Base-by-base conservation (phyloP, 2,329 filamentous ascomycete species). In the Didymosphaeria variabile region DNA sequence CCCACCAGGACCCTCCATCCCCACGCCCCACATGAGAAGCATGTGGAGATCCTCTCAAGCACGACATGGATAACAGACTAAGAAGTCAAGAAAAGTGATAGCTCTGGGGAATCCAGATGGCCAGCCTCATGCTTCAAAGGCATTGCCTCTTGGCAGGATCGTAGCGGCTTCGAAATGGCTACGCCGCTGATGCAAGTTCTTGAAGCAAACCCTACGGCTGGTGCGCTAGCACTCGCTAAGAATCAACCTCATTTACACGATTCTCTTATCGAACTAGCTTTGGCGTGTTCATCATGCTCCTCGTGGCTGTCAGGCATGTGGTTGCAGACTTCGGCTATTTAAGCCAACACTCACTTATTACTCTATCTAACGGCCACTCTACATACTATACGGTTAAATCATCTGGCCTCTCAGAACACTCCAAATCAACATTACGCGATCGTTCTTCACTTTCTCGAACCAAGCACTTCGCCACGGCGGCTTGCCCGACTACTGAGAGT, bases 321-420 rank as follows among this genome's bases (percentile, higher is more conserved):
- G 61, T 54, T 59, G 59, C 56, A 42, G 12, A 45, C 40, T 58
- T 68, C 67, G 71, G 69, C 62, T 73, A 72, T 70, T 68, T 60
- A 61, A 60, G 49, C 58, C 62, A 57, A 55, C 59, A 26, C 6
- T 47, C 52, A 67, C 64, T 65, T 61, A 65, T 67, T 57, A 50
- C 40, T 60, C 61, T 65, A 71, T 73, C 42, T 72, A 73, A 69
- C 58, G 45, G 63, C 63, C 57, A 67, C 59, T 69, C 55, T 63
- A 63, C 55, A 65, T 63, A 70, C 61, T 74, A 67, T 74, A 54
- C 71, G 73, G 72, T n/a, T 76, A 74, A 76, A 75, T 67, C 34
- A 17, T 29, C 47, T 51, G 53, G 58, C 70, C 70, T 70, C 61
- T 72, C 64, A 69, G 42, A 67, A 9, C 53, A 12, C 55, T 46